Percentiles rank a stretch among this genome's conserved stretches.
phyloP scores from a whole-genome alignment of 192 early-diverging fungal species.

The Allomyces arbusculus region DNA sequence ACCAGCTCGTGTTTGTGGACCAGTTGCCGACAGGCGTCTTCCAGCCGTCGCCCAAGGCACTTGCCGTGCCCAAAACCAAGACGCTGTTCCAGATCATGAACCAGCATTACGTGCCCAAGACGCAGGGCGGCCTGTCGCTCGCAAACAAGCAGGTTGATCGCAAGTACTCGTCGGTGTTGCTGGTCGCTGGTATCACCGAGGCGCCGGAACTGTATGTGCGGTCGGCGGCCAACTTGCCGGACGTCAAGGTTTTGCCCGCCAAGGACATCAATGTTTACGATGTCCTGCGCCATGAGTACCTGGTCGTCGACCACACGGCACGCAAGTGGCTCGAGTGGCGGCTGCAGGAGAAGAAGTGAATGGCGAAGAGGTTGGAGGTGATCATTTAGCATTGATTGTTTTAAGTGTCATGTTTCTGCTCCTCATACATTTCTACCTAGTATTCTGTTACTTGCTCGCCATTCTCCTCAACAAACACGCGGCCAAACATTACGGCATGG shows the following conservation, averaged over 20 bases:
- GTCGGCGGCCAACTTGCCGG: constrained; percentile 38
- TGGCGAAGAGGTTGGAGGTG: too few relatives aligned
- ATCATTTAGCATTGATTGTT: too few relatives aligned
- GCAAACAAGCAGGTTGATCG: neutral
- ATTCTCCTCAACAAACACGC: too few relatives aligned
- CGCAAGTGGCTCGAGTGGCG: constrained; percentile 1
- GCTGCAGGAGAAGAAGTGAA: neutral
- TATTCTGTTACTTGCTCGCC: too few relatives aligned
- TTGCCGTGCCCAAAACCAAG: neutral
- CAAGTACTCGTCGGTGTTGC: neutral
- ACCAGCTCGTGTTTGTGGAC: constrained; percentile 74
- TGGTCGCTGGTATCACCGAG: neutral
- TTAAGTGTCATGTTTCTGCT: too few relatives aligned
- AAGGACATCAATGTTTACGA: constrained; percentile 45
- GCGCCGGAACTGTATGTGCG: constrained; percentile 5
- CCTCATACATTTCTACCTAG: too few relatives aligned
- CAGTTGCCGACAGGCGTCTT: constrained; percentile 9
- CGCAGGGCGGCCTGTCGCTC: neutral
- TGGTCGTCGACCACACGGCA: constrained; percentile 30
- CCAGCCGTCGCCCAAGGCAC: too few relatives aligned
- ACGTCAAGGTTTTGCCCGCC: constrained; percentile 33
- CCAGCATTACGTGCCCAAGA: neutral
- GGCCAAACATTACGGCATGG: too few relatives aligned
- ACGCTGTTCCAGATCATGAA: neutral
- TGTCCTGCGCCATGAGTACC: constrained; percentile 40